phyloP scores from a whole-genome alignment of 139 green algal genomes.

The Chlamydomonas schloesseri region DNA sequence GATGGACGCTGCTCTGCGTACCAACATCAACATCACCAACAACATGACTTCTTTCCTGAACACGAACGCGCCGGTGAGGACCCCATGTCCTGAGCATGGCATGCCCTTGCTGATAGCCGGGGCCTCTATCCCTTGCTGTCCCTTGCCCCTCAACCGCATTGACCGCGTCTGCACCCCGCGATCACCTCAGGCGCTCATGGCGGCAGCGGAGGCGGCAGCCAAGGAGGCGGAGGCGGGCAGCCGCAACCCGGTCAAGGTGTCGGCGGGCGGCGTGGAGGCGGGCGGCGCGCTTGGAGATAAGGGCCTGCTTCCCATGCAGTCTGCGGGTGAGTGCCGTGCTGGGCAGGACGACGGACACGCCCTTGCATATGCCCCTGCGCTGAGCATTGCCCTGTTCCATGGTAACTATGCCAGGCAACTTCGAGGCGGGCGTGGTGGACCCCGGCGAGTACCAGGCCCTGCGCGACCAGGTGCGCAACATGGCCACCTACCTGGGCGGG shows the following conservation, averaged over 20 bases:
- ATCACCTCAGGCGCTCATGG: background rate
- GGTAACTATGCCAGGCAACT: too few relatives aligned
- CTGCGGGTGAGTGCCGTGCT: background rate
- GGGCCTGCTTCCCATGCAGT: slow-evolving; percentile 11
- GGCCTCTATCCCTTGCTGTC: too few relatives aligned
- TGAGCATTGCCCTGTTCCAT: too few relatives aligned
- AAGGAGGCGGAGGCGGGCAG: slow-evolving; percentile 9
- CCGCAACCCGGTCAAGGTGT: slow-evolving; percentile 19
- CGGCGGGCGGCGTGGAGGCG: slow-evolving; percentile 4
- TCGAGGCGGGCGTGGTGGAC: background rate
- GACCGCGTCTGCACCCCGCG: background rate
- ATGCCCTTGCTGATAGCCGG: too few relatives aligned
- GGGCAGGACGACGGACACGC: too few relatives aligned
- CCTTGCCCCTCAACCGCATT: too few relatives aligned
- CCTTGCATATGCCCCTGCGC: too few relatives aligned
- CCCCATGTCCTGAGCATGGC: too few relatives aligned
- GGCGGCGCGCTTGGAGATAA: background rate
- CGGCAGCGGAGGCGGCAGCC: background rate
- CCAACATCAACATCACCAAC: slow-evolving; percentile 37
- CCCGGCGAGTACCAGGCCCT: slow-evolving; percentile 27
- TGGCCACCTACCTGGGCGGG: slow-evolving; percentile 1
- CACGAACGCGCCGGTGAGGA: slow-evolving; percentile 21
- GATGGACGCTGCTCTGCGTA: slow-evolving; percentile 28
- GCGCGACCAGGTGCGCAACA: slow-evolving; percentile 19
- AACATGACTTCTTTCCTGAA: slow-evolving; percentile 27